These are phyloP conservation scores for Calonectria hawksworthii DNA, from an alignment of 2,329 filamentous ascomycete species.

Conservation along the genomic window DNA sequence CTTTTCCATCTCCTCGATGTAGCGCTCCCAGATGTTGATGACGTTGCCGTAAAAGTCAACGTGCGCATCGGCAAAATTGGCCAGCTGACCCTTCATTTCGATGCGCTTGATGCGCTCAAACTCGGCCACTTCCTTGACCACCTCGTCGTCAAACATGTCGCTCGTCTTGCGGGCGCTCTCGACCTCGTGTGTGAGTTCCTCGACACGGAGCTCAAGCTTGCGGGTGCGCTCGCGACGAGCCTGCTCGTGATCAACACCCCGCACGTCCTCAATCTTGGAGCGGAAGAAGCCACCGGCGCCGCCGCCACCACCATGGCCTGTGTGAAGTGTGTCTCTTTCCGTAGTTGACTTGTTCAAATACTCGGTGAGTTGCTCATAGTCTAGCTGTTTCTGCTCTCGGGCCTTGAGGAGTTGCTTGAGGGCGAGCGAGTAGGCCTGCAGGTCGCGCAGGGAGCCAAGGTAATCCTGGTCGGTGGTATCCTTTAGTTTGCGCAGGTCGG, in stretches of 20 bases:
- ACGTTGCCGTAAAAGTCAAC: slow-evolving; percentile 88
- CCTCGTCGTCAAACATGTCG: slow-evolving; percentile 96
- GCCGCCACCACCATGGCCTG: slow-evolving; percentile 70
- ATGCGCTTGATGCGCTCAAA: slow-evolving; percentile 97
- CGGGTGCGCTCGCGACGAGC: slow-evolving; percentile 87
- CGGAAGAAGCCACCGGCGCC: slow-evolving; percentile 90
- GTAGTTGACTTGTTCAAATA: slow-evolving; percentile 92
- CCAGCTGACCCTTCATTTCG: slow-evolving; percentile 91
- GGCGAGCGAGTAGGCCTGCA: slow-evolving; percentile 93
- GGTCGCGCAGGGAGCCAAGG: slow-evolving; percentile 90
- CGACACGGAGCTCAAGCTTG: slow-evolving; percentile 92
- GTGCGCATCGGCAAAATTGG: slow-evolving; percentile 86
- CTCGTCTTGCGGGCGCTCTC: slow-evolving; percentile 88
- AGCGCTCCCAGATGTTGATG: slow-evolving; percentile 88
- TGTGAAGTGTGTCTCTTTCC: slow-evolving; percentile 84
- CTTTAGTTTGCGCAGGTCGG: slow-evolving; percentile 83
- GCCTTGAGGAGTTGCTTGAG: slow-evolving; percentile 91
- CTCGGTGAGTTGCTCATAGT: slow-evolving; percentile 95
- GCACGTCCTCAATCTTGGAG: slow-evolving; percentile 95
- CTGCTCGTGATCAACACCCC: slow-evolving; percentile 96
- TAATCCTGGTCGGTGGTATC: slow-evolving; percentile 97
- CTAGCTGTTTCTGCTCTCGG: slow-evolving; percentile 96
- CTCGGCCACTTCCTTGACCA: slow-evolving; percentile 90
- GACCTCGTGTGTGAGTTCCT: slow-evolving; percentile 90
- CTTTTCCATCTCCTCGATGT: slow-evolving; percentile 89